Evolutionary conservation across 192 early-diverging fungal genomes (phyloP), one percentile per base, ranked within the genome.

Genomic region (Spizellomyces punctatus): DNA sequence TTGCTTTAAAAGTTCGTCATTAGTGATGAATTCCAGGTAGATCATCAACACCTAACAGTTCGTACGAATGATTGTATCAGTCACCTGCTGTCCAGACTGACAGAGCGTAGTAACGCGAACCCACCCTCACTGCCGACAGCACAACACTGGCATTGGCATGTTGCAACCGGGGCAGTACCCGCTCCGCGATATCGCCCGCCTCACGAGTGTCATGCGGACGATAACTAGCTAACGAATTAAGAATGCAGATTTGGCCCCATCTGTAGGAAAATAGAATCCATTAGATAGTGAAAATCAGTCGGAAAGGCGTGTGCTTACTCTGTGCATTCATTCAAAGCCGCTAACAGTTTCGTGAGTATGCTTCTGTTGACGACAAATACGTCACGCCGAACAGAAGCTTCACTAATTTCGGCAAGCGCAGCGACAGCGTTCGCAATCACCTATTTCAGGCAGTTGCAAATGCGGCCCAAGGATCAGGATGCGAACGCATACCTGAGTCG

Each of bases 61-160:
- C n/a, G 16, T 43, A 41, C n/a, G n/a, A 52, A n/a, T n/a, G 4
- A 12, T 19, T 19, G 2, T 54, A n/a, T 12, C 17, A 54, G 17
- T 2, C 12, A n/a, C 50, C 50, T 2, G 50, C 12, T 12, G 12
- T n/a, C 50, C 12, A 54, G 50, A 54, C 27, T 36, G 27, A 36
- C 27, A 36, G 27, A 36, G 27, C 27, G 27, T 65, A 19, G 12
- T 16, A 36, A 36, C n/a, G 6, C 4, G 19, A 62, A 12, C 57
- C 22, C 74, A 75, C 68, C 64, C 91, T 89, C 52, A 98, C 90
- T 19, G 95, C 96, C 1, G 93, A 83, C 72, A 99, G 80, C 27
- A 98, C 97, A 19, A 99, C 94, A 71, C 93, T 93, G 66, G 93
- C 94, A 72, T 99, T 99, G 17, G 91, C 96, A 73, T 99, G 97